Evolutionary conservation across 805 yeast species (phyloP).

Genomic region (Cephaloascus fragrans): DNA sequence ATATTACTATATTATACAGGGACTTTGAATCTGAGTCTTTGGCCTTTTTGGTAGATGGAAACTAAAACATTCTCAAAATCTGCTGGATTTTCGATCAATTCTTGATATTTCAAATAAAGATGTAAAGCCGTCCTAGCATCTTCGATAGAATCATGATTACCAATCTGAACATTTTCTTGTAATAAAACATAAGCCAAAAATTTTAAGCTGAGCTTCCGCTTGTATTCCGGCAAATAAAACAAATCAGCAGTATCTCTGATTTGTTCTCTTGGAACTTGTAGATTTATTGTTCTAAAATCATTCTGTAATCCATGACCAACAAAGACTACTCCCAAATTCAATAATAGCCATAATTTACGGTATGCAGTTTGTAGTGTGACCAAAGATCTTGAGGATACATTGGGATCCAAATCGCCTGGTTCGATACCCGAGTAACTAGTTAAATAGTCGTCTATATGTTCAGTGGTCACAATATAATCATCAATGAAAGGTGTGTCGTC

Average conservation of each 20-base stretch:
- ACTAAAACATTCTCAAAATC: slow-evolving; percentile 53
- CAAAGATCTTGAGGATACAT: slow-evolving; percentile 50
- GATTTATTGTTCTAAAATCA: slow-evolving; percentile 89
- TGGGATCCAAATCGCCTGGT: slow-evolving; percentile 79
- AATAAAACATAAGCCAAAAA: slow-evolving; percentile 78
- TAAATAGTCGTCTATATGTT: slow-evolving; percentile 70
- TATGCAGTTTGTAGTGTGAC: slow-evolving; percentile 80
- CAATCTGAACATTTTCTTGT: slow-evolving; percentile 71
- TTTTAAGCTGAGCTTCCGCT: slow-evolving; percentile 73
- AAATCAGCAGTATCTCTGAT: slow-evolving; percentile 84
- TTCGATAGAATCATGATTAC: slow-evolving; percentile 95
- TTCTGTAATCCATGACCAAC: slow-evolving; percentile 91
- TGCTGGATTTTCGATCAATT: slow-evolving; percentile 42
- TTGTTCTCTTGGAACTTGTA: slow-evolving; percentile 77
- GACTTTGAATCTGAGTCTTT: slow-evolving; percentile 39
- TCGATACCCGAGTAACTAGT: slow-evolving; percentile 93
- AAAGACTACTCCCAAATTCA: slow-evolving; percentile 83
- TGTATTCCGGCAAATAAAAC: slow-evolving; percentile 64
- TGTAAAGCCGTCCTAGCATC: slow-evolving; percentile 85
- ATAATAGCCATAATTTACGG: slow-evolving; percentile 78
- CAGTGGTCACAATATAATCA: slow-evolving; percentile 75
- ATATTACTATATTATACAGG: too few relatives aligned
- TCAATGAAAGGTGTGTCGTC: slow-evolving; percentile 81
- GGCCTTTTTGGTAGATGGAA: slow-evolving; percentile 65
- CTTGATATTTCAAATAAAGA: slow-evolving; percentile 63